Evolutionary conservation across 2,329 filamentous ascomycete species (phyloP).

Genomic region (Achaetomium macrosporum): DNA sequence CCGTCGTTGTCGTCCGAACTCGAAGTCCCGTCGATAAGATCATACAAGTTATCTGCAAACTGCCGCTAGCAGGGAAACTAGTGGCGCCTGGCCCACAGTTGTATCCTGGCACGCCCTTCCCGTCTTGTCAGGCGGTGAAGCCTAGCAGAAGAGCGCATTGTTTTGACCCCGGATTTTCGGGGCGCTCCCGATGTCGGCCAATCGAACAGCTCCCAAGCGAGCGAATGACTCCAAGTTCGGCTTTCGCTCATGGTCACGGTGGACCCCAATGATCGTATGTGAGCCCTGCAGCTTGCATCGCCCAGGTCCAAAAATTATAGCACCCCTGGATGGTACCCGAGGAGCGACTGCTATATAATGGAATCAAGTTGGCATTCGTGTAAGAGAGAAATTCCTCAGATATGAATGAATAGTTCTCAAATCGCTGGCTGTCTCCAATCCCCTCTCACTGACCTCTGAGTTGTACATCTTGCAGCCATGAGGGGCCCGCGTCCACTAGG

Average conservation of each 20-base stretch:
- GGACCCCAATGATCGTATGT: conserved; percentile 12
- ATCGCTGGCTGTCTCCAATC: neutral
- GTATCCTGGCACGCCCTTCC: neutral
- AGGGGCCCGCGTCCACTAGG: conserved; percentile 61
- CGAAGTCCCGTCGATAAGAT: no score
- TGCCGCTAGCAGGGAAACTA: neutral
- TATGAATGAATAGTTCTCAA: neutral
- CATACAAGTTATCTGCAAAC: neutral
- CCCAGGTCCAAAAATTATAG: conserved; percentile 6
- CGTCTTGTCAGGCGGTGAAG: conserved; percentile 14
- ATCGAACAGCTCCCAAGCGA: conserved; percentile 8
- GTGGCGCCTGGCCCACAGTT: conserved; percentile 4
- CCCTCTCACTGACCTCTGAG: conserved; percentile 6
- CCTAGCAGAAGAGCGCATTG: conserved; percentile 13
- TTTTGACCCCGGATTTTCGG: conserved; percentile 3
- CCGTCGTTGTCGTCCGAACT: no score
- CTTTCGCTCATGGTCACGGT: neutral
- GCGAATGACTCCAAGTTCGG: neutral
- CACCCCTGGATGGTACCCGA: conserved; percentile 10
- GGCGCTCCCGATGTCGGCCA: conserved; percentile 19
- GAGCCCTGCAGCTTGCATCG: conserved; percentile 9
- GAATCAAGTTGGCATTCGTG: conserved; percentile 13
- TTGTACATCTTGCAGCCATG: conserved; percentile 44
- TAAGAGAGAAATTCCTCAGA: conserved; percentile 18
- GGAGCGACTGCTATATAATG: conserved; percentile 13